Evolutionary conservation across 176 grass and related monocot genomes (phyloP), one percentile per base, ranked within the genome.

Genomic region (Puya raimondii): DNA sequence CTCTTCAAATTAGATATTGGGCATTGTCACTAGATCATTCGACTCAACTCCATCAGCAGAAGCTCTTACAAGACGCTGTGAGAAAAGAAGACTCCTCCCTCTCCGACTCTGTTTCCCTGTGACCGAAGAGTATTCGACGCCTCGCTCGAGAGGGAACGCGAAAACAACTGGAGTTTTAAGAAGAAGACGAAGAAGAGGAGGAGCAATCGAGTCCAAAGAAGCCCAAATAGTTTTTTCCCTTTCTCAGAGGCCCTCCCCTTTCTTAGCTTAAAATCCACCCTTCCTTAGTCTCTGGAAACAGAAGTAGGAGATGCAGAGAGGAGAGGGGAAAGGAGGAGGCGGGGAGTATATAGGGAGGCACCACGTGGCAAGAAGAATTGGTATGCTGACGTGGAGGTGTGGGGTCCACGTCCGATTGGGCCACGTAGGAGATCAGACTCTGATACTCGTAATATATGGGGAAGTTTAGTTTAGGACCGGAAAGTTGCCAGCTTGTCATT

Each of bases 341-440:
- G 6, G 51, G 53, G 58, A 61, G 77, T 72, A 79, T 79, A 79
- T 79, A 79, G 25, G 68, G 49, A 50, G 3, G 15, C 53, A 67
- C 77, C 77, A 72, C 77, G 69, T 79, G 77, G 77, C 42, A 11
- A 2, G 51, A 66, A 12, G 52, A 52, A 48, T 33, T 25, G 48
- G 68, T 49, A 42, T 6, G 50, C 65, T 69, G 23, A 53, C 49
- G 26, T 73, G 27, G 25, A 3, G 26, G 2, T 48, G 73, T 26
- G 22, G 14, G 71, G 18, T 53, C 16, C 15, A 0, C 8, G 48
- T 64, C 54, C 6, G 48, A 10, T 23, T 69, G 42, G 63, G 3
- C 61, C n/a, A 51, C 51, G 64, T 27, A 65, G 47, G 13, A 58
- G 21, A 7, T 66, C 16, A 11, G 12, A 59, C 63, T 52, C 12